Conservation (phyloP, 2,329 filamentous ascomycete species). For the Ilyonectria robusta region DNA sequence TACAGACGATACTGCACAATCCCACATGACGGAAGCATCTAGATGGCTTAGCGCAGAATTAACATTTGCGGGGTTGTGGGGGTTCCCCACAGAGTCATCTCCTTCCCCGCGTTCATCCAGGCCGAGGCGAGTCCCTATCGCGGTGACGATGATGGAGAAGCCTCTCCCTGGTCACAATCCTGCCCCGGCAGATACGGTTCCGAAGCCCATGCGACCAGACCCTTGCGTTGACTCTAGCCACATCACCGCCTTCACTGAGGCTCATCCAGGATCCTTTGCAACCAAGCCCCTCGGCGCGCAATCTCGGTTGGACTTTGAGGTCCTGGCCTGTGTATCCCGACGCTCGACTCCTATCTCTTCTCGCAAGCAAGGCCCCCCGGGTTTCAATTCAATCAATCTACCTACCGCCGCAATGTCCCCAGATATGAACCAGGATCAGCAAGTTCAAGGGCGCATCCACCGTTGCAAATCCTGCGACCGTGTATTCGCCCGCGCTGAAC, state of each 20-base stretch:
- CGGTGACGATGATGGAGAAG: not conserved
- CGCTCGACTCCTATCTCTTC: not conserved
- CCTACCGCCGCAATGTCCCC: not conserved
- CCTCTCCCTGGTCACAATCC: too few species aligned
- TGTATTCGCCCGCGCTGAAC: not conserved
- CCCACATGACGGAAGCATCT: not conserved
- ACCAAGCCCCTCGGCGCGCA: too few species aligned
- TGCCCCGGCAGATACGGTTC: too few species aligned
- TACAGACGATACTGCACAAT: not conserved
- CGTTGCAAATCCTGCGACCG: slow-evolving; percentile 2
- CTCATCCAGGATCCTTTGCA: too few species aligned
- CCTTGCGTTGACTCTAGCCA: too few species aligned
- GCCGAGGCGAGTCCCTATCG: not conserved
- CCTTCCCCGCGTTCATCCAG: not conserved
- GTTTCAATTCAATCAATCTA: not conserved
- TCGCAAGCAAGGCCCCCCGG: not conserved
- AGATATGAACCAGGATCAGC: not conserved
- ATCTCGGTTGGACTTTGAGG: too few species aligned
- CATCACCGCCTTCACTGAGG: too few species aligned
- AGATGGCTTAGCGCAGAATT: not conserved
- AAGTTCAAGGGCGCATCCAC: not conserved
- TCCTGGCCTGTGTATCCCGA: not conserved
- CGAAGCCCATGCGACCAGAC: too few species aligned
- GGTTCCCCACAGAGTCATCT: not conserved
- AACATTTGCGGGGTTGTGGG: not conserved